Base-by-base conservation (phyloP, 2,329 filamentous ascomycete genomes). In the Penicillium crustosum region DNA sequence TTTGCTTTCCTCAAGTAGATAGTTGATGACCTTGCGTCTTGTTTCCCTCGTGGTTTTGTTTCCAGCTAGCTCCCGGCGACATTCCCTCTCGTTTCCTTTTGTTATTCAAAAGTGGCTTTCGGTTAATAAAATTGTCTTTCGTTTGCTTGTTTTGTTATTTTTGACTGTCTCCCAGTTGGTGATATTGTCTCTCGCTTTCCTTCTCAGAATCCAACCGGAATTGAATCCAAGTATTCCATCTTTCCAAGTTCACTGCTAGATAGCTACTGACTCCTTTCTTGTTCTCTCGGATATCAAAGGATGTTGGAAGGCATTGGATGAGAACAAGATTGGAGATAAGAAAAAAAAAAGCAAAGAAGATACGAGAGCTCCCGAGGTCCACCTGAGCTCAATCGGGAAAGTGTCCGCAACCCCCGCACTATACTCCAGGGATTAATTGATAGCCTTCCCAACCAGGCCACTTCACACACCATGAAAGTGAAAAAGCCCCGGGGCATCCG, bases 401-500 rank as follows among this genome's bases (percentile, higher is more conserved):
- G 47, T 36, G 42, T 29, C 23, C 42, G 19, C 44, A 43, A 51
- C 39, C 53, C 53, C 53, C 53, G 53, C 53, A 56, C 39, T 52
- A 44, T 52, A 43, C 35, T 17, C 12, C 27, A 45, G 25, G 25
- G 23, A 29, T 25, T 44, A 25, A 9, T 36, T 56, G 45, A 29
- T 31, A 45, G 43, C 33, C 44, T 27, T 49, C 45, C 49, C 47
- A 53, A 49, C 41, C 41, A 45, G 21, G 50, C 15, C 36, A 21
- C 41, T 47, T 44, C 41, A 13, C 25, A 21, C 39, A 42, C 17
- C 9, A 65, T 64, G 61, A 50, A 53, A n/a, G 38, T 50, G 23
- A 66, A 66, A 52, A 70, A 68, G 57, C 69, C 69, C 10, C 66
- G 69, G 13, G 68, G 69, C 2, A 69, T 71, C n/a, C 66, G 69